Conservation (phyloP, 2,329 filamentous ascomycete species). For the Colletotrichum gigasporum region DNA sequence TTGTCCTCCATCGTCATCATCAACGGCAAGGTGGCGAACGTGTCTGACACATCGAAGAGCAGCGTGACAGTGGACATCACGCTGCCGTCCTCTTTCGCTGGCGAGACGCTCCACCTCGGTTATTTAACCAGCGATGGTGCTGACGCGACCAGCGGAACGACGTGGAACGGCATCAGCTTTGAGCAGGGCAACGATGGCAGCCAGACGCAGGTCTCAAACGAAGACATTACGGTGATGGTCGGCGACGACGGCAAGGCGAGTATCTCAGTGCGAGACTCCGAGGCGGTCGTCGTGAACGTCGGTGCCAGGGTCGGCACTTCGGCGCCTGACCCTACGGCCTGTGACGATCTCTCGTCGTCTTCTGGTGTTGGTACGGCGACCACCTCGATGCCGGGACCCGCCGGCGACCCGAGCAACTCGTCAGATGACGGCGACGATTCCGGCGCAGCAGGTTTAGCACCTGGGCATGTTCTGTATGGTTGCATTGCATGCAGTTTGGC, state of each 20-base stretch:
- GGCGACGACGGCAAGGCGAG: slow-evolving; percentile 17
- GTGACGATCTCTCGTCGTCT: slow-evolving; percentile 6
- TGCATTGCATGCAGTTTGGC: slow-evolving; percentile 31
- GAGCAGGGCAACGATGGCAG: slow-evolving; percentile 20
- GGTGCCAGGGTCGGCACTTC: slow-evolving; percentile 14
- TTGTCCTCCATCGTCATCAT: slow-evolving; percentile 22
- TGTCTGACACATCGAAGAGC: slow-evolving; percentile 16
- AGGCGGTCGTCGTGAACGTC: slow-evolving; percentile 20
- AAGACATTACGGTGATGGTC: slow-evolving; percentile 14
- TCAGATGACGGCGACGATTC: slow-evolving; percentile 4
- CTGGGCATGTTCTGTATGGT: neutral
- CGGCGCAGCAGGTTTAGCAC: neutral
- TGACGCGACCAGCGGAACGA: slow-evolving; percentile 22
- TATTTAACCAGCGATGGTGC: slow-evolving; percentile 26
- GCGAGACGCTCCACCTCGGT: slow-evolving; percentile 17
- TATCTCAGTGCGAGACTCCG: slow-evolving; percentile 18
- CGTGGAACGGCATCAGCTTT: slow-evolving; percentile 27
- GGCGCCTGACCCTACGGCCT: slow-evolving; percentile 20
- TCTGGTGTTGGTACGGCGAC: slow-evolving; percentile 16
- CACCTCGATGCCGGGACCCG: slow-evolving; percentile 14
- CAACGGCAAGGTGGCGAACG: slow-evolving; percentile 27
- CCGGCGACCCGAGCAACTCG: slow-evolving; percentile 14
- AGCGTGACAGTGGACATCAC: slow-evolving; percentile 12
- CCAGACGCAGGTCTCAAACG: slow-evolving; percentile 4
- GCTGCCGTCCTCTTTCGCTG: slow-evolving; percentile 18